Evolutionary conservation across 805 yeast species (phyloP), one percentile per base, ranked within the genome.

Genomic region (Sporopachydermia quercuum): DNA sequence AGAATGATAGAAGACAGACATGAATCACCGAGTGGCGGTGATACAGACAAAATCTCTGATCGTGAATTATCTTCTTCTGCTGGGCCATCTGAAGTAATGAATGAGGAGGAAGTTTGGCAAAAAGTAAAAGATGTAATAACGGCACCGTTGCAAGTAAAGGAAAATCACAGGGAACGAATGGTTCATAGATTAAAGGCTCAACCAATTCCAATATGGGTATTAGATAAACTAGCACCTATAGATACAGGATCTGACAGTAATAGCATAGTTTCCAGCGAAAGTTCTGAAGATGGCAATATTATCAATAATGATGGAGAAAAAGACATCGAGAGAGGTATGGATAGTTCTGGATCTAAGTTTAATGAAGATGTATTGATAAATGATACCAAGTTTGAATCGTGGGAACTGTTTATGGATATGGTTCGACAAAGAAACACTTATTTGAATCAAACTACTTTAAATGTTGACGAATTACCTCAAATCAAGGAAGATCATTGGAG

Each of bases 201-300:
- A 1, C 63, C 75, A 0, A 60, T 69, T 0, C 89, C 89, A 1
- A 77, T 80, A 1, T 80, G 73, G 56, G 85, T 74, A 1, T 54
- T 79, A 36, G 80, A 76, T 42, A 66, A 67, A 19, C 51, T 74
- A 45, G 55, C 64, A 34, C 52, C 54, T 15, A 40, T 41, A 3
- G n/a, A n/a, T n/a, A 37, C 19, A 37, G 34, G n/a, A 5, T 38
- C 39, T 3, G 47, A 40, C 3, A 43, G 47, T 17, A n/a, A n/a
- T n/a, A n/a, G n/a, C n/a, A n/a, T n/a, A n/a, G n/a, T n/a, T n/a
- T n/a, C n/a, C n/a, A 38, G 40, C 2, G 40, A 35, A 37, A 36
- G 19, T 17, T 19, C 19, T 1, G 16, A 40, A 17, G 50, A 49
- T 14, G 54, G 41, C n/a, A 14, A 27, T 14, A 14, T 43, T 30